These are phyloP conservation scores for Solanum peruvianum DNA, from an alignment of 257 asterid genomes.

Conservation along the genomic window DNA sequence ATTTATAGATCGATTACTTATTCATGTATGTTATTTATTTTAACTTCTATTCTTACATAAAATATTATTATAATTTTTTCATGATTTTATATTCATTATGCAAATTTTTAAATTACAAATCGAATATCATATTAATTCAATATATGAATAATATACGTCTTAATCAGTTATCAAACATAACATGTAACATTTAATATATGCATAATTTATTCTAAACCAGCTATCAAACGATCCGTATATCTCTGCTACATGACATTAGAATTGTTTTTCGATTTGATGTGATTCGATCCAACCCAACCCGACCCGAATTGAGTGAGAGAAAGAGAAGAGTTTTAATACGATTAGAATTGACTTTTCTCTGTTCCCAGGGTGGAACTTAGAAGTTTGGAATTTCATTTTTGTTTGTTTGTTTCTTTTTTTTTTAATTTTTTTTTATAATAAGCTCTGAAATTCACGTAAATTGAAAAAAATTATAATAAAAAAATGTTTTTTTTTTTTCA, in stretches of 20 bases:
- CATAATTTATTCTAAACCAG: too few species aligned
- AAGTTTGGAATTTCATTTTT: neutral
- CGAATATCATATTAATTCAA: too few species aligned
- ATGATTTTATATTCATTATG: neutral
- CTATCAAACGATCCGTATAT: neutral
- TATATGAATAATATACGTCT: too few species aligned
- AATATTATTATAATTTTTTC: too few species aligned
- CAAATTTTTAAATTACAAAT: neutral
- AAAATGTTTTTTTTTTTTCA: neutral
- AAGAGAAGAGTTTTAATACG: neutral
- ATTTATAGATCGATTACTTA: too few species aligned
- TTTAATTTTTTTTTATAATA: neutral
- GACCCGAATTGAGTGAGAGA: neutral
- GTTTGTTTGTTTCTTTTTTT: neutral
- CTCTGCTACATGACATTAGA: too few species aligned
- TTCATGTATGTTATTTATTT: too few species aligned
- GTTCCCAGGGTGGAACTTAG: neutral
- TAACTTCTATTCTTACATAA: rapidly evolving
- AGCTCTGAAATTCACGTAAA: constrained; percentile 22
- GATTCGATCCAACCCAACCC: too few species aligned
- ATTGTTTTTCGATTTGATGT: too few species aligned
- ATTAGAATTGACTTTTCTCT: constrained; percentile 11
- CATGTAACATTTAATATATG: too few species aligned
- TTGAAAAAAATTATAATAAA: neutral
- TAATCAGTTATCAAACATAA: too few species aligned